Conservation (phyloP, 345 rosid species). For the Noccaea caerulescens region DNA sequence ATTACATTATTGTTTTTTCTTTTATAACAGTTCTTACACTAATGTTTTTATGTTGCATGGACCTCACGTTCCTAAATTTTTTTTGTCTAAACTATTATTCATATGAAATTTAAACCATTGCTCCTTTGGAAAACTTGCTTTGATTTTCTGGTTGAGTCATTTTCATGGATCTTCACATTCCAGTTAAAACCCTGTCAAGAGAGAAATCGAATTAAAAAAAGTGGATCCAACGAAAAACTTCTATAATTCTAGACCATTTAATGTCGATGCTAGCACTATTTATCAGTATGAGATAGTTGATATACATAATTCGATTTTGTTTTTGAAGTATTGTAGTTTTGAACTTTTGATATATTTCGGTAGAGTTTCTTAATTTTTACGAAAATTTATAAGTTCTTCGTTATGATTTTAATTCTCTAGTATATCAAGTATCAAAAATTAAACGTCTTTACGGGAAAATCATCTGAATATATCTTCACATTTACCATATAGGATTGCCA, state of each 20-base stretch:
- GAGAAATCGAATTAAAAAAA: background rate
- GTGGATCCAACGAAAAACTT: background rate
- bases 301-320: background rate
- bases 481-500: conserved; percentile 20
- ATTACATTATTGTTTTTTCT: conserved; percentile 5
- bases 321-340: background rate
- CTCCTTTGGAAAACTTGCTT: background rate
- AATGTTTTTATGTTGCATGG: conserved; percentile 41
- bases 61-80: conserved; percentile 35
- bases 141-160: background rate
- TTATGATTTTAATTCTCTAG: background rate
- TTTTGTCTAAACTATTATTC: conserved; percentile 16
- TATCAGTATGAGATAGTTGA: background rate
- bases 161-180: conserved; percentile 15
- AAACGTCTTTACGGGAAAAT: background rate
- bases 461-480: background rate
- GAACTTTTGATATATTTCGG: background rate
- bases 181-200: background rate
- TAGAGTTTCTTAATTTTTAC: background rate
- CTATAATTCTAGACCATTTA: background rate
- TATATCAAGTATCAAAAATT: background rate
- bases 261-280: background rate
- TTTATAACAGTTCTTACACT: background rate
- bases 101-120: background rate
- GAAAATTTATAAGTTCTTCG: background rate